Evolutionary conservation across 192 early-diverging fungal species (phyloP), one percentile per base, ranked within the genome.

Genomic region (Coemansia erecta): DNA sequence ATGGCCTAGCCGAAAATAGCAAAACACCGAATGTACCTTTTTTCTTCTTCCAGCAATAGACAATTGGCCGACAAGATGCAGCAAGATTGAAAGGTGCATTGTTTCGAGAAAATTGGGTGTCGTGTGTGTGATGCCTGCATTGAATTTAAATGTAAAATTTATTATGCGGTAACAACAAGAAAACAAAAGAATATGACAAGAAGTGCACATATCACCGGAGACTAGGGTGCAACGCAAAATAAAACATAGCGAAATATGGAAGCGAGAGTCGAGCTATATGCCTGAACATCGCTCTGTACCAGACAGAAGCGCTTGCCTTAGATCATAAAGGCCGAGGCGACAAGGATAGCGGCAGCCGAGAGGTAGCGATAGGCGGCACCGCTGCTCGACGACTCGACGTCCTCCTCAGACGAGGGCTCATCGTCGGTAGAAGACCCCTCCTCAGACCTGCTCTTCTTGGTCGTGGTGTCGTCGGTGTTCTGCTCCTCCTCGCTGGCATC

Each of bases 271-370:
- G 19, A 39, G 2, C 3, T n/a, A 19, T 17, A 14, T 26, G 11
- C 18, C 18, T 26, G 26, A 26, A 26, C 2, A 1, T 26, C 4
- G 26, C 26, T 26, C 26, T 26, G 26, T 26, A 26, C 26, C 26
- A 4, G 26, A 26, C 11, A 17, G n/a, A 6, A 55, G 14, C 18
- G 22, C 3, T 24, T 56, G 55, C 18, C 4, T 48, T 58, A 58
- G 57, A 58, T 11, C 57, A 58, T 58, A 48, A 69, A 47, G 26
- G 41, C 53, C 4, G 62, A 54, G 31, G 73, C 73, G 56, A 52
- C 60, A 28, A 66, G 45, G 15, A 62, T 23, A 21, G 72, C 72
- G 24, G 63, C 73, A 19, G 47, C 57, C 40, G 73, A 70, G 35
- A 77, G 56, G 47, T 70, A 56, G 52, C 60, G 60, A 17, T 40